Conservation (phyloP, 2,329 filamentous ascomycete genomes). For the Cladosporium sphaerospermum region DNA sequence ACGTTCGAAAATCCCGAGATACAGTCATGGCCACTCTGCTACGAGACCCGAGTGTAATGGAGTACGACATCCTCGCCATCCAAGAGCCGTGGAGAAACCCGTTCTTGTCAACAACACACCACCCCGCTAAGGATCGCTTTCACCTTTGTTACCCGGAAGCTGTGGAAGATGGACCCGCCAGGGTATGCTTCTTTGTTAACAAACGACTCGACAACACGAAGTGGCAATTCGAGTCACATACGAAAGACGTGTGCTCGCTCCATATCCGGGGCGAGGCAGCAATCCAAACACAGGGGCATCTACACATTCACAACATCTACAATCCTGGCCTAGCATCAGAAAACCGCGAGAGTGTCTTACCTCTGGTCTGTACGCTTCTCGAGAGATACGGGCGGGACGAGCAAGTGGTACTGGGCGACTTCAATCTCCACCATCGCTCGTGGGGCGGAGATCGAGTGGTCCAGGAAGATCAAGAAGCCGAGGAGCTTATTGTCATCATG, state of each 20-base stretch:
- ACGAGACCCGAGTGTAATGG: not conserved
- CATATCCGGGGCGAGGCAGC: not conserved
- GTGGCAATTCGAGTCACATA: not conserved
- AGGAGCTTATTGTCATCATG: not conserved
- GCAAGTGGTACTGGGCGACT: slow-evolving; percentile 1
- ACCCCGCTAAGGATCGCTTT: not conserved
- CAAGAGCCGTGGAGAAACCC: not conserved
- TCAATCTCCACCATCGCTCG: not conserved
- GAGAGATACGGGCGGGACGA: not conserved
- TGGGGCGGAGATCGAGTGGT: not conserved
- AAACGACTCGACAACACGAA: not conserved
- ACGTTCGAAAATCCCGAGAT: not conserved
- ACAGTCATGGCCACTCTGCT: not conserved
- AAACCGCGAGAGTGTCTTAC: not conserved
- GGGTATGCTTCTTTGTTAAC: not conserved
- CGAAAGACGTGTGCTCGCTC: not conserved
- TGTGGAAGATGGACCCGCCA: not conserved
- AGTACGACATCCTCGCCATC: not conserved
- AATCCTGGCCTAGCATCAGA: not conserved
- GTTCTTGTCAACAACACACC: not conserved
- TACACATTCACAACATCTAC: not conserved
- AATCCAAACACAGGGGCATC: not conserved
- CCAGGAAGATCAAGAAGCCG: not conserved
- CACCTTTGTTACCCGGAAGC: not conserved
- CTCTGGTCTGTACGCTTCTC: not conserved